These are phyloP conservation scores for Wilcoxina mikolae DNA, from an alignment of 495 filamentous ascomycete genomes.

Conservation along the genomic window DNA sequence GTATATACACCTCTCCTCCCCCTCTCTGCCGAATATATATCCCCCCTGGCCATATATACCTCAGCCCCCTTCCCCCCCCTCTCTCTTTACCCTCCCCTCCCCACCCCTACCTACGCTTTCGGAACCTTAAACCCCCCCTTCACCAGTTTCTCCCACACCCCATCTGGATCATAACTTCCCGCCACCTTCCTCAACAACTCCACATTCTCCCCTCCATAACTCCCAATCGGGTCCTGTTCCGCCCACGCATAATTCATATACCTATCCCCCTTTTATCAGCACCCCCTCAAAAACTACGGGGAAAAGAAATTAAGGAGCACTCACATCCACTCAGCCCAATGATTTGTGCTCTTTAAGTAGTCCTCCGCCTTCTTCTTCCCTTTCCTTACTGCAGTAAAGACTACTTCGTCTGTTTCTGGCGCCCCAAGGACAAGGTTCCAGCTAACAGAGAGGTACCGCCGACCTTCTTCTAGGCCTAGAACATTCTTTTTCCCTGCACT, in stretches of 20 bases:
- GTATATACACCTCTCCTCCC: no score
- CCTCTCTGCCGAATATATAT: no score
- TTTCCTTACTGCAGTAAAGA: not conserved
- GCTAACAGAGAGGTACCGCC: not conserved
- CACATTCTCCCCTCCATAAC: constrained; percentile 31
- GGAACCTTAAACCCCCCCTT: constrained; percentile 27
- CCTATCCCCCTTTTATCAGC: constrained; percentile 2
- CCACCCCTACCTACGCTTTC: no score
- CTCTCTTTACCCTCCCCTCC: no score
- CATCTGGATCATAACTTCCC: constrained; percentile 30
- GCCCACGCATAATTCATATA: constrained; percentile 33
- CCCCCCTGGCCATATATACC: no score
- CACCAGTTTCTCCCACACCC: constrained; percentile 25
- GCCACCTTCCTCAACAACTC: constrained; percentile 28
- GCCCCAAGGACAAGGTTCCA: not conserved
- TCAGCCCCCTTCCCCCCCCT: no score
- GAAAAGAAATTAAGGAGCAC: not conserved
- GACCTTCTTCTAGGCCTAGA: not conserved
- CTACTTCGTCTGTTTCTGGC: not conserved
- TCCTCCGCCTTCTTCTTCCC: not conserved
- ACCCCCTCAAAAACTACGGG: not conserved
- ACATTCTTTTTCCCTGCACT: not conserved
- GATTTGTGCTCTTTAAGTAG: not conserved
- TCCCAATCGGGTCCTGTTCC: constrained; percentile 32
- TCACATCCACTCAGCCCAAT: not conserved